Evolutionary conservation across 2,329 filamentous ascomycete genomes (phyloP), one percentile per base, ranked within the genome.

Genomic region (Penicillium carneum): DNA sequence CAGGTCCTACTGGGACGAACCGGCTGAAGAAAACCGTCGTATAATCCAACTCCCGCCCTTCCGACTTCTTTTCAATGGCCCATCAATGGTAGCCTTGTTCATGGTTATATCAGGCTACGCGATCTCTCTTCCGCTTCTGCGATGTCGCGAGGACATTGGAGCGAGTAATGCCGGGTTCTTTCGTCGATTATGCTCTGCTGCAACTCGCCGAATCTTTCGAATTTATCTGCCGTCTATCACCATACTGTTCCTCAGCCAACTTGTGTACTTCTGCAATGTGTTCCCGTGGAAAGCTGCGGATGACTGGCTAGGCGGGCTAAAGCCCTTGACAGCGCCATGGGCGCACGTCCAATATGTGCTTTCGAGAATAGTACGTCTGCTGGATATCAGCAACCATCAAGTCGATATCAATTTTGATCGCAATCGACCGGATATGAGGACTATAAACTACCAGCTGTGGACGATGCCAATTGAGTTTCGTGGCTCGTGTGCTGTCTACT

Each of bases 331-430:
- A 14, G 31, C 36, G 1, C 56, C 48, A 6, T 58, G 38, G 48
- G 14, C 33, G 1, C 56, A 58, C n/a, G 20, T 53, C 23, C n/a
- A 36, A n/a, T 53, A 53, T 10, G 18, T 53, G n/a, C 23, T 53
- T 12, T 46, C 29, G 4, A 14, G 39, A 14, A 34, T 31, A 31
- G 14, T 53, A 3, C 47, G 46, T 23, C 31, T 58, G 14, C 41
- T 58, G 16, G 56, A 58, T 45, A 55, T 55, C 41, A 47, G 29
- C 51, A 55, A 55, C 3, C 38, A 53, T 23, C 50, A 53, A 53
- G 29, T 43, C 38, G 50, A 53, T 31, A 43, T 53, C 12, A 53
- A 53, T 23, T 53, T 53, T 3, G 50, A 53, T 43, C 51, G 18
- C 31, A 55, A 55, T 4, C 29, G 51, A 47, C 29, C 51, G 1